Base-by-base conservation (phyloP, 1,284 basidiomycete genomes). In the Apiotrichum gamsii region DNA sequence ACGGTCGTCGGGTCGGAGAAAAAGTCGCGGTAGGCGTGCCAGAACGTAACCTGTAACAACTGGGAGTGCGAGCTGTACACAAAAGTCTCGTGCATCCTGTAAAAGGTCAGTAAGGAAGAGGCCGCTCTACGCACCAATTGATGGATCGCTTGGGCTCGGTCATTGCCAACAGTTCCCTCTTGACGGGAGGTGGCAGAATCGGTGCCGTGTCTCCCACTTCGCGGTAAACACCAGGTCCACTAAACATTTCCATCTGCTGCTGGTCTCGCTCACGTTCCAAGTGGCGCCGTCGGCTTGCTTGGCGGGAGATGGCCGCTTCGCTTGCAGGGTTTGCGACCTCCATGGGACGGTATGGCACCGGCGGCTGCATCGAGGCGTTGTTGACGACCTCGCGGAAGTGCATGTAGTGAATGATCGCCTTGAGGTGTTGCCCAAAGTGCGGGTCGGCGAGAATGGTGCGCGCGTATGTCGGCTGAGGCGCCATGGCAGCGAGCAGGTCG, bases 61-160 rank as follows among this genome's bases (percentile, higher is more conserved):
- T 71, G 63, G 1, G 66, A 59, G 11, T 50, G 57, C 2, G 69
- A 62, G 40, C 57, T 64, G 48, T 70, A 65, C 28, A 66, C 60
- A 31, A 72, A 72, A 3, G 61, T 62, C 46, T 71, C 66, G 58
- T 67, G 65, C 65, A 72, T 72, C 70, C 70, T 72, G 58, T 10
- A 19, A 15, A 34, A 8, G 16, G 19, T 42, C 32, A 34, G n/a
- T 1, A 13, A 6, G 8, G 2, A 16, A 8, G 30, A 5, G n/a
- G 9, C 15, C 21, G 5, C 18, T 5, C 14, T 11, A 59, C 66
- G 57, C 47, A 71, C 69, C 69, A 71, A 1, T 52, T 42, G 14
- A 71, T 67, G 14, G 61, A 63, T 45, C 69, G 52, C 32, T 52
- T 49, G 4, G 69, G 66, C 53, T 71, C 69, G 21, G 51, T 47